Evolutionary conservation across 1,284 basidiomycete genomes (phyloP), one percentile per base, ranked within the genome.

Genomic region (Hortiboletus rubellus): DNA sequence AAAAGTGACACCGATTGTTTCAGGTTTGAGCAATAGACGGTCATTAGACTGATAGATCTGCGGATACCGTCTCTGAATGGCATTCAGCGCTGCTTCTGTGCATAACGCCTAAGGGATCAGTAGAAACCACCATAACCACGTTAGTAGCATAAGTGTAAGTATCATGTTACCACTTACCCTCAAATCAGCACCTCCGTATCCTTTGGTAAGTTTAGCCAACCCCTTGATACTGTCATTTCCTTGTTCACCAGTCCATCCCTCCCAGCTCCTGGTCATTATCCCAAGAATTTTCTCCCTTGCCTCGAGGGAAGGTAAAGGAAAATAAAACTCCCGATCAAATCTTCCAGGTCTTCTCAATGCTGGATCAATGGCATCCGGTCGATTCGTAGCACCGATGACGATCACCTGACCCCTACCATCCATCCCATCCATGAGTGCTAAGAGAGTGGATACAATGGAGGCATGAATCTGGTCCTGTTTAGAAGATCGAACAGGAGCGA

Each of bases 391-490:
- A 33, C 97, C 96, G 64, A 98, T 98, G 45, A 99, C 93, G n/a
- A 98, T 86, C 27, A 99, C 96, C 73, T 98, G 95, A 3, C 90
- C 94, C 58, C 97, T 85, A 2, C 96, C 96, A 64, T 99, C 97
- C 97, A 99, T 99, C 47, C 97, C 97, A 72, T 99, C 97, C 96
- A 99, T 99, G 48, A 99, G 80, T 1, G 97, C 96, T 2, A 99
- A 82, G 14, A 99, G 80, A 0, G 97, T 99, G 47, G 92, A 94
- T 10, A 99, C 97, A 62, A 99, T 95, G 45, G 92, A 95, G 1
- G 97, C 96, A 71, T 99, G 97, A 55, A 99, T 98, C 75, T 99
- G 97, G 72, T 99, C 97, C 70, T 99, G 97, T 72, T 98, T 98
- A 48, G 93, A 94, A 46, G 94, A 97, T 38, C 97, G 89, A 2